Evolutionary conservation across 192 early-diverging fungal species (phyloP).

Genomic region (Entomortierella lignicola): DNA sequence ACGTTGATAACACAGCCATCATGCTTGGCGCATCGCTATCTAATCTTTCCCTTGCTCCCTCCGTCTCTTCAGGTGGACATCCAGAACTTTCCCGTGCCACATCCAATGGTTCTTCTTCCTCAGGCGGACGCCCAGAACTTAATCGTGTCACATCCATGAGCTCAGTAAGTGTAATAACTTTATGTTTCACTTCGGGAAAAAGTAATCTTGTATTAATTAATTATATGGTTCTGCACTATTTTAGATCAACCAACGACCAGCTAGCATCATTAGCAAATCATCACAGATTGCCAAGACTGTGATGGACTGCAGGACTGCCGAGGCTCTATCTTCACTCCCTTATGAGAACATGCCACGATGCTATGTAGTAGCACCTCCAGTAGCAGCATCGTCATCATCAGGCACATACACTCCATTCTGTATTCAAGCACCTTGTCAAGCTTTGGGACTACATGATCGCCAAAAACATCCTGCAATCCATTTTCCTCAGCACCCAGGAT

Average conservation of each 20-base stretch:
- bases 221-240: too few species aligned
- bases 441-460: conserved; percentile 19
- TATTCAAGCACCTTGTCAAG: conserved; percentile 37
- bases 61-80: conserved; percentile 6
- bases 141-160: conserved; percentile 9
- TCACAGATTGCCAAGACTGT: not conserved
- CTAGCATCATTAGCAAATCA: conserved; percentile 13
- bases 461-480: conserved; percentile 20
- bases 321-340: conserved; percentile 17
- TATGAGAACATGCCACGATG: conserved; percentile 40
- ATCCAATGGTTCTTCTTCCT: too few species aligned
- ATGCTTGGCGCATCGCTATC: conserved; percentile 27
- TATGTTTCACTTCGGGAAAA: too few species aligned
- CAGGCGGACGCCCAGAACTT: conserved; percentile 4
- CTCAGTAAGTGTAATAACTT: conserved; percentile 34
- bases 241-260: not conserved
- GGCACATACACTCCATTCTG: conserved; percentile 35
- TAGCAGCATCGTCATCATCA: not conserved
- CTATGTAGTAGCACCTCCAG: conserved; percentile 28
- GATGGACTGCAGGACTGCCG: conserved; percentile 34
- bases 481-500: conserved; percentile 33
- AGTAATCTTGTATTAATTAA: too few species aligned
- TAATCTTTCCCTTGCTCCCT: conserved; percentile 19
- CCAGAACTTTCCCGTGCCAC: not conserved
- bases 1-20: conserved; percentile 24